These are phyloP conservation scores for Coffea canephora DNA, from an alignment of 257 asterid species.

Conservation along the genomic window DNA sequence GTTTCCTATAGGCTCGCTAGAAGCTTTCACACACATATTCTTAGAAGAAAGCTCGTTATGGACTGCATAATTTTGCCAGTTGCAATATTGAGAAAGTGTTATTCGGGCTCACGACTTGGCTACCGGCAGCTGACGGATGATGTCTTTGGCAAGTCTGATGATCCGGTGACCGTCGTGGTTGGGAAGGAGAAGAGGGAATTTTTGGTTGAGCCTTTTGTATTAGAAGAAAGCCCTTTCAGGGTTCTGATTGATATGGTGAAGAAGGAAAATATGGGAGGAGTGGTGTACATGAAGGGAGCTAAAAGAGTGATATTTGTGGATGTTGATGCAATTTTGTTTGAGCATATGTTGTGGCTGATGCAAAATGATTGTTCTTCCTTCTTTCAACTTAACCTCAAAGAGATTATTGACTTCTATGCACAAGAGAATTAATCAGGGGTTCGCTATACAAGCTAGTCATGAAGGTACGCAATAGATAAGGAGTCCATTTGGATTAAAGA, in stretches of 20 bases:
- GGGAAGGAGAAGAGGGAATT: constrained; percentile 43
- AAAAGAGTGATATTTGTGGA: constrained; percentile 37
- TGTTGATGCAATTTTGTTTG: constrained; percentile 46
- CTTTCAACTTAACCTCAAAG: constrained; percentile 39
- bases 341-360: constrained; percentile 49
- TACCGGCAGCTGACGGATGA: constrained; percentile 30
- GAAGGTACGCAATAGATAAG: background rate
- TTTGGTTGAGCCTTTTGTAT: constrained; percentile 36
- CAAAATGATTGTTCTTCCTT: constrained; percentile 44
- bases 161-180: constrained; percentile 32
- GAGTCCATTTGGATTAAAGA: too few relatives aligned
- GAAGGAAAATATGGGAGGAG: constrained; percentile 24
- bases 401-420: constrained; percentile 42
- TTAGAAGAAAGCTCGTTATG: constrained; percentile 16
- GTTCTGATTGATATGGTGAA: constrained; percentile 31
- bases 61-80: constrained; percentile 37
- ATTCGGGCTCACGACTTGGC: constrained; percentile 25
- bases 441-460: background rate
- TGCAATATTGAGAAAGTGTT: constrained; percentile 31
- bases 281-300: constrained; percentile 1
- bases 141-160: background rate
- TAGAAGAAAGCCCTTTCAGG: constrained; percentile 33
- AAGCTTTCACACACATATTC: background rate
- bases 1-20: background rate
- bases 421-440: constrained; percentile 25